phyloP scores from a whole-genome alignment of 768 basidiomycete species.

The Tremella fuciformis region DNA sequence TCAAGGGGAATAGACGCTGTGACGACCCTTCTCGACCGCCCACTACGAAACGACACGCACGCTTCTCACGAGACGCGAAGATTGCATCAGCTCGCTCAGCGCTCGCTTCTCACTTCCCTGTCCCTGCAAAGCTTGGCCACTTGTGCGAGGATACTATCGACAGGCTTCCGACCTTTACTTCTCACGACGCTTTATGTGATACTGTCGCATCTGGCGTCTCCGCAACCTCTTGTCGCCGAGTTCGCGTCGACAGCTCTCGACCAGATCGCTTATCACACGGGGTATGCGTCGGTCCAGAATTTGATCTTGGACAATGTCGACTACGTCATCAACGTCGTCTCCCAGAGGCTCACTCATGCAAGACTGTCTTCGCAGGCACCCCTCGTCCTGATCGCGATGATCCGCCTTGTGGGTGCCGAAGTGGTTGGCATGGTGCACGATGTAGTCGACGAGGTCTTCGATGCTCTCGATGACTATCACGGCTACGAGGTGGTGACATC shows the following conservation, averaged over 20 bases:
- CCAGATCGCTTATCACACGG: constrained; percentile 68
- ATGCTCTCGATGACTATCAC: constrained; percentile 91
- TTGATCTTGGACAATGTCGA: constrained; percentile 92
- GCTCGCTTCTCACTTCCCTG: constrained; percentile 66
- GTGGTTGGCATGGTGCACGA: constrained; percentile 87
- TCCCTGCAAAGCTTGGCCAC: constrained; percentile 73
- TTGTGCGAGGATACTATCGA: constrained; percentile 67
- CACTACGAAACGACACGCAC: constrained; percentile 40
- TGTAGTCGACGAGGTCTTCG: constrained; percentile 95
- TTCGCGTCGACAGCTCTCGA: constrained; percentile 73
- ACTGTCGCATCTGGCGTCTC: constrained; percentile 78
- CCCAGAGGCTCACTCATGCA: constrained; percentile 68
- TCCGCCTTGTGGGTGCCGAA: constrained; percentile 79
- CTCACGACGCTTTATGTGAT: constrained; percentile 79
- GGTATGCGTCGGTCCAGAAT: constrained; percentile 84
- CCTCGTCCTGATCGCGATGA: constrained; percentile 77
- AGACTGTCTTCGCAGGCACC: constrained; percentile 86
- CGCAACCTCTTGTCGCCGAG: constrained; percentile 63
- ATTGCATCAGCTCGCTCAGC: constrained; percentile 56
- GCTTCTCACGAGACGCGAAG: constrained; percentile 33
- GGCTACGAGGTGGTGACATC: constrained; percentile 84
- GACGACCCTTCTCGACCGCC: constrained; percentile 56
- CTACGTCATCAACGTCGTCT: constrained; percentile 87
- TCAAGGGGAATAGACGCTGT: constrained; percentile 66
- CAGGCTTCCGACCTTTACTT: constrained; percentile 69